These are phyloP conservation scores for Vishniacozyma victoriae DNA, from an alignment of 768 basidiomycete genomes.

Conservation along the genomic window DNA sequence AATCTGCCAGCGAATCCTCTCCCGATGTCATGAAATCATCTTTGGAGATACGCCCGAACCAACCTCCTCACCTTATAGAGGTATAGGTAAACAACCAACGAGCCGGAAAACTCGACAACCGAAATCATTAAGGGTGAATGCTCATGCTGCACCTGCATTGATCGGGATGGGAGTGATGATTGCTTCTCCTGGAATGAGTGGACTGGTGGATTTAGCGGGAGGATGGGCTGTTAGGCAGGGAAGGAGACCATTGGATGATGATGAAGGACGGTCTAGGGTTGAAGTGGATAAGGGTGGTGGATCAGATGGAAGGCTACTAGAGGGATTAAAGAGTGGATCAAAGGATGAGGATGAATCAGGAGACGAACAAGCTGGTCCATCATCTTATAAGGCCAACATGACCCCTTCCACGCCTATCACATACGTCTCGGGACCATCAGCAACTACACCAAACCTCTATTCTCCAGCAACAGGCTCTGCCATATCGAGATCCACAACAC, in stretches of 20 bases:
- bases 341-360: conserved; percentile 5
- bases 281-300: conserved; percentile 54
- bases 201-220: conserved; percentile 66
- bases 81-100: conserved; percentile 52
- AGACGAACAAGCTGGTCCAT: conserved; percentile 1
- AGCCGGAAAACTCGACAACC: conserved; percentile 17
- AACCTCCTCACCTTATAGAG: conserved; percentile 62
- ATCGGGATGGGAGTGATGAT: conserved; percentile 79
- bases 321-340: neutral
- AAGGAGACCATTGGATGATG: conserved; percentile 48
- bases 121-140: conserved; percentile 57
- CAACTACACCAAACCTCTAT: conserved; percentile 18
- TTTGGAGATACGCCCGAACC: conserved; percentile 77
- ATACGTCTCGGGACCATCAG: conserved; percentile 8
- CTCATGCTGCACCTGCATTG: conserved; percentile 65
- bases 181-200: conserved; percentile 70
- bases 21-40: conserved; percentile 91
- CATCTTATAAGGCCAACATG: neutral
- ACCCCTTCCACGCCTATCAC: neutral
- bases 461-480: conserved; percentile 12
- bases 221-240: conserved; percentile 86
- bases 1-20: conserved; percentile 85
- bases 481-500: neutral
- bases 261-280: conserved; percentile 24
- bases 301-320: conserved; percentile 22